Conservation (phyloP, 148 eudicot genomes). For the Tetragonia tetragonoides region DNA sequence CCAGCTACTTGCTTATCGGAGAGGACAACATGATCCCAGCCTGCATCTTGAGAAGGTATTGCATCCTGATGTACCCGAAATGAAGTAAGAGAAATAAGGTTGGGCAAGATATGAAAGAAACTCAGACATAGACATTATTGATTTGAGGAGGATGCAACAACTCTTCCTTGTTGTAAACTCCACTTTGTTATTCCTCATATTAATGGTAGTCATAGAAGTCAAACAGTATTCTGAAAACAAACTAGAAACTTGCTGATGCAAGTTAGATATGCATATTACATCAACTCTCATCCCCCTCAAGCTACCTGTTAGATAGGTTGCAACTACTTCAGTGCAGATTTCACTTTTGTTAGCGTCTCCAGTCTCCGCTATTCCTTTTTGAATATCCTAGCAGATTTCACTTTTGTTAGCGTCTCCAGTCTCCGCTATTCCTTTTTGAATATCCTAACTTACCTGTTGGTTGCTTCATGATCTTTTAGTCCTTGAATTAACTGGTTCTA, state of each 20-base stretch:
- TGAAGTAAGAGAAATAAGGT: not conserved
- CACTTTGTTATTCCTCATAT: not conserved
- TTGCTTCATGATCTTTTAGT: not conserved
- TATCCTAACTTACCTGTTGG: too few species aligned
- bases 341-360: not conserved
- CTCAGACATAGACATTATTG: not conserved
- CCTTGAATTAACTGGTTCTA: not conserved
- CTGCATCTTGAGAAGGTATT: slow-evolving; percentile 92
- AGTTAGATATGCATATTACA: too few species aligned
- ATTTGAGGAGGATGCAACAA: not conserved
- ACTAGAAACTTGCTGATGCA: slow-evolving; percentile 2
- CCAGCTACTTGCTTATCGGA: slow-evolving; percentile 90
- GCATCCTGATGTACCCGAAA: not conserved
- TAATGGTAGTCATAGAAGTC: not conserved
- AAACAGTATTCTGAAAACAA: not conserved
- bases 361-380: not conserved
- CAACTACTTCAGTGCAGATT: not conserved
- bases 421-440: not conserved
- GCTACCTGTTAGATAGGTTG: not conserved
- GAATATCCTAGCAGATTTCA: not conserved
- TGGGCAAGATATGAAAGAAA: not conserved
- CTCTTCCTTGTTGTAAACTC: not conserved
- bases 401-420: not conserved
- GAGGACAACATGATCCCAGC: slow-evolving; percentile 94
- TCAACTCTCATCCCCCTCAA: not conserved